phyloP scores from a whole-genome alignment of 495 filamentous ascomycete species.

The Podospora fimiseda region DNA sequence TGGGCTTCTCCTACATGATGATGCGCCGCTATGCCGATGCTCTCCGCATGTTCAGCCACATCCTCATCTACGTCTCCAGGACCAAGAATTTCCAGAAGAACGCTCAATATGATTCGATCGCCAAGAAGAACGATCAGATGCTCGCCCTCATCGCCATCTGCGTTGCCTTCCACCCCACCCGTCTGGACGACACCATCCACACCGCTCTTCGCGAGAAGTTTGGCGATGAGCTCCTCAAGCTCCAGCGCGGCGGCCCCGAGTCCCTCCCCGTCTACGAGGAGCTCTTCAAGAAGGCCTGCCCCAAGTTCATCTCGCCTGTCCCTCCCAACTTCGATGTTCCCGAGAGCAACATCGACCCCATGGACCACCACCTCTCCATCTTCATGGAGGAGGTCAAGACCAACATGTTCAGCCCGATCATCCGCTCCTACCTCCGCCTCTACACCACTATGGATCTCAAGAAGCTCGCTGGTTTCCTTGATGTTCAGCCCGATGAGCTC shows the following conservation, averaged over 20 bases:
- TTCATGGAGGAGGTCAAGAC: conserved; percentile 99
- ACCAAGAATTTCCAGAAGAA: conserved; percentile 99
- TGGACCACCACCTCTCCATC: conserved; percentile 92
- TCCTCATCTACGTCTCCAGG: conserved; percentile 95
- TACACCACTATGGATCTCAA: conserved; percentile 99
- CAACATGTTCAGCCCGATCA: conserved; percentile 90
- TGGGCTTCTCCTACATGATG: conserved; percentile 99
- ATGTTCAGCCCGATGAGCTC: conserved; percentile 87
- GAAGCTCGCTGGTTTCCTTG: conserved; percentile 95
- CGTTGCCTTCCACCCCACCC: conserved; percentile 92
- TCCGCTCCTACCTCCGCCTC: conserved; percentile 96
- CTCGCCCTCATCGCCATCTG: conserved; percentile 98
- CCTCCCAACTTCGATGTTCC: conserved; percentile 96
- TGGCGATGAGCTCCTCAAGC: conserved; percentile 88
- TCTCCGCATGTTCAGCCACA: conserved; percentile 99
- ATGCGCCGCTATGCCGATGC: conserved; percentile 98
- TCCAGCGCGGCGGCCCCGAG: conserved; percentile 93
- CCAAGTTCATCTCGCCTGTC: conserved; percentile 97
- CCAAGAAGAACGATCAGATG: conserved; percentile 99
- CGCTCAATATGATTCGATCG: conserved; percentile 93
- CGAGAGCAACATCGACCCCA: conserved; percentile 86
- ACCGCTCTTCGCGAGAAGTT: conserved; percentile 97
- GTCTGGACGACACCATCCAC: conserved; percentile 98
- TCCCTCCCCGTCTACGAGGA: conserved; percentile 94
- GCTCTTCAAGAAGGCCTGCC: conserved; percentile 90